Percentiles rank a stretch among this genome's conserved stretches.
These are phyloP conservation scores for Verruconis gallopava DNA, from an alignment of 2,329 filamentous ascomycete species.

Conservation along the genomic window DNA sequence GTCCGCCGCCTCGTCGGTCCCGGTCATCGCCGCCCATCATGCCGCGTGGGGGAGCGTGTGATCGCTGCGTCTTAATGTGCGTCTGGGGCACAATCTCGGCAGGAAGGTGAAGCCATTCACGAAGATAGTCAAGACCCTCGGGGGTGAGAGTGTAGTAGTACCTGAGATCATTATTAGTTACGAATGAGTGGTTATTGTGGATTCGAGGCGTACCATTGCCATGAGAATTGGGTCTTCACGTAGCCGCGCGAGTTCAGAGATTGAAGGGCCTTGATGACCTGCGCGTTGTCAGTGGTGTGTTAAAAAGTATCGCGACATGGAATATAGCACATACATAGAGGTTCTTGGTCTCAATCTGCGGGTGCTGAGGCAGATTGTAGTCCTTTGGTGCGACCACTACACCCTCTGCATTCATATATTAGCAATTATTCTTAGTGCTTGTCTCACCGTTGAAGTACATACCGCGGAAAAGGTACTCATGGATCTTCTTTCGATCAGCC, in stretches of 20 bases:
- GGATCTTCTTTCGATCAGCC: slow-evolving; percentile 99
- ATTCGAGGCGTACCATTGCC: slow-evolving; percentile 54
- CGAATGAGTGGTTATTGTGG: slow-evolving; percentile 37
- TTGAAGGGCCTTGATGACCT: slow-evolving; percentile 96
- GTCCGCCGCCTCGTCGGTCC: slow-evolving; percentile 70
- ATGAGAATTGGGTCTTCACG: slow-evolving; percentile 97
- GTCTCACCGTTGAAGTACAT: slow-evolving; percentile 21
- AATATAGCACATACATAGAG: slow-evolving; percentile 51
- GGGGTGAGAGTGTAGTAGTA: slow-evolving; percentile 99
- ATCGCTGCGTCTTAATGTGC: slow-evolving; percentile 99
- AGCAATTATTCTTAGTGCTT: slow-evolving; percentile 13
- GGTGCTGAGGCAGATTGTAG: slow-evolving; percentile 96
- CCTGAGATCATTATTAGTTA: slow-evolving; percentile 22
- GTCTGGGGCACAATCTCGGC: slow-evolving; percentile 99
- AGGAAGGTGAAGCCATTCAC: slow-evolving; percentile 99
- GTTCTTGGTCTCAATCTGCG: slow-evolving; percentile 99
- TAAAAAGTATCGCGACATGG: neutral
- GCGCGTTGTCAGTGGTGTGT: slow-evolving; percentile 7
- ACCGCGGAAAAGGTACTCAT: slow-evolving; percentile 59
- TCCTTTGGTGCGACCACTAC: slow-evolving; percentile 98
- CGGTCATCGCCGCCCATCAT: slow-evolving; percentile 85
- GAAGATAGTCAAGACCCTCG: slow-evolving; percentile 99
- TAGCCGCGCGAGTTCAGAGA: slow-evolving; percentile 96
- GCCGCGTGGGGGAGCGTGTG: slow-evolving; percentile 92
- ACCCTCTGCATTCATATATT: slow-evolving; percentile 40